A percentile compares a stretch with the other conserved stretches of the same genome.
Evolutionary conservation across 1,284 basidiomycete species (phyloP).

Genomic region (Chiua sp.): DNA sequence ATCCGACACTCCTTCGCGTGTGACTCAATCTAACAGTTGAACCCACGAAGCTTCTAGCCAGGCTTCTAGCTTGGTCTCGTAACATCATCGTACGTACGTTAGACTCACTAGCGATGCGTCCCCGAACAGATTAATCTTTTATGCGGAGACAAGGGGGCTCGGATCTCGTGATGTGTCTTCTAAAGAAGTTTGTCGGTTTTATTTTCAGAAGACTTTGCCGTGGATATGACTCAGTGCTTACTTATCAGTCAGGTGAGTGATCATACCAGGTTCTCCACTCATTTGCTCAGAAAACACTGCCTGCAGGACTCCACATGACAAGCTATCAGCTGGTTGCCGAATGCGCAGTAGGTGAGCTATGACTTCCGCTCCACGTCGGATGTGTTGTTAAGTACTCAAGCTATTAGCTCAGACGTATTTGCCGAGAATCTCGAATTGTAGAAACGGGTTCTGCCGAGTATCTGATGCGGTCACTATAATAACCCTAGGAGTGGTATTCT

Average conservation of each 20-base stretch:
- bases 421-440: constrained; percentile 3
- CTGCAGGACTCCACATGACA: too few species aligned
- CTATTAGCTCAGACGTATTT: not conserved
- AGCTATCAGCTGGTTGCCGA: too few species aligned
- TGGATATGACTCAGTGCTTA: too few species aligned
- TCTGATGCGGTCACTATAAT: constrained; percentile 10
- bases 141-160: constrained; percentile 15
- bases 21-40: too few species aligned
- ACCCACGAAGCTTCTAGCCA: too few species aligned
- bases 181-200: not conserved
- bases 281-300: too few species aligned
- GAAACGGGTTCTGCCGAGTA: constrained; percentile 8
- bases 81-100: too few species aligned
- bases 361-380: not conserved
- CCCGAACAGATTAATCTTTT: constrained; percentile 5
- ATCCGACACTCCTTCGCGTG: too few species aligned
- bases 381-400: not conserved
- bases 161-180: not conserved
- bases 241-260: constrained; percentile 21
- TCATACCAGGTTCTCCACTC: constrained; percentile 1
- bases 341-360: too few species aligned
- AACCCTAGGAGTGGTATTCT: constrained; percentile 3
- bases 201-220: not conserved
- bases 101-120: too few species aligned
- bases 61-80: too few species aligned